Evolutionary conservation across 495 filamentous ascomycete genomes (phyloP), one percentile per base, ranked within the genome.

Genomic region (Penicillium samsonianum): DNA sequence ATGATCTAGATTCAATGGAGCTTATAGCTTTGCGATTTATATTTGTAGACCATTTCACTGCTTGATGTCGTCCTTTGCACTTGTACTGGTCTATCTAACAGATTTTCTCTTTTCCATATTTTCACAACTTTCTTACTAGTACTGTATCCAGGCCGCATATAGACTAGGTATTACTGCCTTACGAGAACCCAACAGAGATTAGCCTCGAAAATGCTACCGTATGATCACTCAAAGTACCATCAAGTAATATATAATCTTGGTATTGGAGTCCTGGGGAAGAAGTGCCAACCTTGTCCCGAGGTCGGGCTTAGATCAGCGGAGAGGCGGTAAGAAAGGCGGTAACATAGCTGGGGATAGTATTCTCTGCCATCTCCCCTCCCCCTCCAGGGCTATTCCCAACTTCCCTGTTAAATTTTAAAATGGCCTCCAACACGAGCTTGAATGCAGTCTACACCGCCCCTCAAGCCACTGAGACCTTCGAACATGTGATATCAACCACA

Each of bases 361-460:
- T 50, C 19, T 37, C 31, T 50, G 20, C n/a, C 22, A 28, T 43
- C 41, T 12, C 19, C 41, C 9, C 41, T 12, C 19, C 41, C 9
- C 41, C 26, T 28, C 30, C 30, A 31, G 30, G 30, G 10, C 30
- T 0, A 14, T 52, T 26, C 14, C 38, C 23, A 55, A 33, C 37
- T 42, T 37, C 9, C 25, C 10, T n/a, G 17, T 19, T 28, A 26
- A 28, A 44, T 37, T 20, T 25, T 46, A 38, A 35, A 59, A 42
- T 56, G 28, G 11, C 41, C 23, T 47, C 44, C 45, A 31, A 41
- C 49, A 31, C 40, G 16, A 65, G 62, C 22, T 74, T 89, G 43
- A 68, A 61, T 41, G 85, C 87, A 31, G 73, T 77, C 47, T 91
- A 90, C 74, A 73, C 71, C 55, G 84, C 87, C 51, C 78, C 86